Percentiles rank a stretch among this genome's conserved stretches.
These are phyloP conservation scores for Penicillium sp. DNA, from an alignment of 2,329 filamentous ascomycete genomes.

Conservation along the genomic window DNA sequence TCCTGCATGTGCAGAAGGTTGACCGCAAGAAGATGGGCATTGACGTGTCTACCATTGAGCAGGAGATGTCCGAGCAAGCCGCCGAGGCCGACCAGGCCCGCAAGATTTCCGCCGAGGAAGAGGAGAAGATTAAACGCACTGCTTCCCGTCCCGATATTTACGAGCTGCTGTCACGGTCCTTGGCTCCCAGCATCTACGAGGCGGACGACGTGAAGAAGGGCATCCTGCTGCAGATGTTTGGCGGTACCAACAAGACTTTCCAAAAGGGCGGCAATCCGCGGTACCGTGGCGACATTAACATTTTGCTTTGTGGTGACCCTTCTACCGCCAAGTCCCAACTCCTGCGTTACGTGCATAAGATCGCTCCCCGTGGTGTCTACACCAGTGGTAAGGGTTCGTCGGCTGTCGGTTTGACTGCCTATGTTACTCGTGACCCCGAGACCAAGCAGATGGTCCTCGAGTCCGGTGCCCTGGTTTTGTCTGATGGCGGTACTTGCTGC, in stretches of 20 bases:
- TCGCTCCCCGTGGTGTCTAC: constrained; percentile 84
- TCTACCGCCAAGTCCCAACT: constrained; percentile 96
- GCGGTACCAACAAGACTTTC: constrained; percentile 97
- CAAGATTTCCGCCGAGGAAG: constrained; percentile 82
- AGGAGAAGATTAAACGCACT: constrained; percentile 82
- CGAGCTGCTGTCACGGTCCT: constrained; percentile 83
- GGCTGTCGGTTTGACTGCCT: constrained; percentile 76
- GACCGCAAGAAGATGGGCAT: constrained; percentile 93
- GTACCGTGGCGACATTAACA: constrained; percentile 96
- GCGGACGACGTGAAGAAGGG: constrained; percentile 99
- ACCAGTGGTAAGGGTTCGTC: constrained; percentile 77
- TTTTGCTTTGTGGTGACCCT: constrained; percentile 93
- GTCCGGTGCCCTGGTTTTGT: constrained; percentile 73
- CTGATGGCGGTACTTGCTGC: constrained; percentile 75
- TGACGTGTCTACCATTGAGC: constrained; percentile 83
- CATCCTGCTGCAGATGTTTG: constrained; percentile 93
- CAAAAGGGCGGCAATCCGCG: constrained; percentile 93
- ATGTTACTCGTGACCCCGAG: constrained; percentile 74
- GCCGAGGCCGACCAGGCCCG: constrained; percentile 78
- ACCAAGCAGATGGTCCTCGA: constrained; percentile 74
- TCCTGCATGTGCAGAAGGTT: constrained; percentile 92
- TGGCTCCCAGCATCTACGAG: constrained; percentile 95
- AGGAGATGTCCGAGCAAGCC: constrained; percentile 74
- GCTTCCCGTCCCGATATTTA: constrained; percentile 85
- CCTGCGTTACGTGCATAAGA: constrained; percentile 93